Evolutionary conservation across 306 rosid species (phyloP), one percentile per base, ranked within the genome.

Genomic region (Malus fusca): DNA sequence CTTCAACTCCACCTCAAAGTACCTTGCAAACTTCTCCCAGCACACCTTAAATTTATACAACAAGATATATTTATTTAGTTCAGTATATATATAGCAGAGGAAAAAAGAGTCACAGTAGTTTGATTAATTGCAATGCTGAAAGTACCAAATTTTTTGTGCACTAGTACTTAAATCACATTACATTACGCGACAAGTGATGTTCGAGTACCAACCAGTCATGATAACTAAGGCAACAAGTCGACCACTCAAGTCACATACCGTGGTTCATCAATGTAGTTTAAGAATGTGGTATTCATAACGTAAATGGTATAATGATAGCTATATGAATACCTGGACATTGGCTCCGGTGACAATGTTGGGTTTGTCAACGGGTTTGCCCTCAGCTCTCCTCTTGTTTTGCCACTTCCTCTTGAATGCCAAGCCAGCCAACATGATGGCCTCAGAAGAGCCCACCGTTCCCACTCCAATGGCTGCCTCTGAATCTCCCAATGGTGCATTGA

Each of bases 21-120:
- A 93, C 85, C 98, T 87, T 13, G 98, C 98, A 58, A 93, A 93
- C 86, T 93, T 93, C 90, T 93, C 97, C 98, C 98, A 93, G 77
- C 97, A 93, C 56, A 93, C 97, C 98, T 92, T 72, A 14, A 42
- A 42, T 42, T 42, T 42, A 42, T 42, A 42, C 12, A 40, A 40
- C 3, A 42, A 42, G 12, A 42, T 42, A 42, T 42, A 42, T 42
- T 42, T 42, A 42, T 42, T 42, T 42, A 42, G 44, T 42, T 42
- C 44, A 2, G 12, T 42, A 42, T 42, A 9, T 42, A 2, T 42
- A 12, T 42, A 42, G 44, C 44, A 42, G 42, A 35, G 42, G 42
- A 42, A 10, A 42, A 42, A 42, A 3, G 12, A 42, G 3, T 42
- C 44, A 42, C 44, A 42, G 44, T 22, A 58, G 63, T 58, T 58